Percentiles rank a stretch among this genome's conserved stretches.
phyloP scores from a whole-genome alignment of 2,329 filamentous ascomycete species.

The Ascochyta fabae region DNA sequence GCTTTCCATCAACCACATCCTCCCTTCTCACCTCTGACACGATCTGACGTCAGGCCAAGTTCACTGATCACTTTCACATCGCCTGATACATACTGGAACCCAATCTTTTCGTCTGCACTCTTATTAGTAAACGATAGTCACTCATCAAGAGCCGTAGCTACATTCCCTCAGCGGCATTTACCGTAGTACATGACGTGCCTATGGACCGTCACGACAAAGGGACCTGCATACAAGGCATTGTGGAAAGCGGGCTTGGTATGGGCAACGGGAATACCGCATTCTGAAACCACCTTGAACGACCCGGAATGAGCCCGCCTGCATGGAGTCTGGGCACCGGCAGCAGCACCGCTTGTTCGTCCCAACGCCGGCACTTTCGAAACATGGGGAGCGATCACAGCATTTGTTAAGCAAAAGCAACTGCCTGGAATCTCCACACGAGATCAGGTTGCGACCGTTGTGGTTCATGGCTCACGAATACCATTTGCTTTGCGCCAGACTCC shows the following conservation, averaged over 20 bases:
- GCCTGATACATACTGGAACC: background rate
- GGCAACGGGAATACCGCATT: constrained; percentile 3
- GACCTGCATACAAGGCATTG: constrained; percentile 15
- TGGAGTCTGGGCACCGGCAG: background rate
- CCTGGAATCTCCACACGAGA: constrained; percentile 13
- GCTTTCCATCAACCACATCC: constrained; percentile 6
- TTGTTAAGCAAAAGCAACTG: constrained; percentile 6
- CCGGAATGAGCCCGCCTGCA: constrained; percentile 9
- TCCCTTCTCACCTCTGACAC: background rate
- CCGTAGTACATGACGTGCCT: background rate
- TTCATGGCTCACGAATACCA: background rate
- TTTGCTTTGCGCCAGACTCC: no score
- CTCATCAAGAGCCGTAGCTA: background rate
- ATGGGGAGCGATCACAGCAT: constrained; percentile 9
- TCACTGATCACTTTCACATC: background rate
- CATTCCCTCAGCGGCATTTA: background rate
- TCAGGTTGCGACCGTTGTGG: background rate
- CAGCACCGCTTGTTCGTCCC: background rate
- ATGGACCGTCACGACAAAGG: background rate
- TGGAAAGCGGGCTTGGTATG: constrained; percentile 10
- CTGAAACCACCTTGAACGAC: constrained; percentile 8
- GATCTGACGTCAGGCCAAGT: background rate
- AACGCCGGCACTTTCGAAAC: constrained; percentile 12
- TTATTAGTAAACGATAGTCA: background rate
- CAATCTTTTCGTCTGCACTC: background rate